These are phyloP conservation scores for Chloranthus sessilifolius DNA, from an alignment of 164 flowering plant species.

Conservation along the genomic window DNA sequence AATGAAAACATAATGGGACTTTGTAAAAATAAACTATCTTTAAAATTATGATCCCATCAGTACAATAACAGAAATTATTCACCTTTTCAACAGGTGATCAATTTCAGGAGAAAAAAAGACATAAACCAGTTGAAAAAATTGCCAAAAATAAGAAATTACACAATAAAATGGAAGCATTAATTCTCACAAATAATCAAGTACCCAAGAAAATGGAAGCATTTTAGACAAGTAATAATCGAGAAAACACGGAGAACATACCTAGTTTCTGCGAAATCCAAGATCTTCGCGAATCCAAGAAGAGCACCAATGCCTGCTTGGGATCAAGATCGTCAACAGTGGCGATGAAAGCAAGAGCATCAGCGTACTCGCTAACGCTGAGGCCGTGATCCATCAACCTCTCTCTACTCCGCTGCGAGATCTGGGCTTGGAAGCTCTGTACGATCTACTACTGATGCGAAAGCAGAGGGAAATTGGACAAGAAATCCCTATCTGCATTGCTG, in stretches of 20 bases:
- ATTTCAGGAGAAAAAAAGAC: too few relatives aligned
- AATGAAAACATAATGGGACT: too few relatives aligned
- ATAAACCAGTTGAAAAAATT: too few relatives aligned
- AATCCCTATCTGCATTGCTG: constrained; percentile 20
- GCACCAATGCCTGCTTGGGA: constrained; percentile 49
- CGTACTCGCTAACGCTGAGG: constrained; percentile 50
- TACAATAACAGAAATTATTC: too few relatives aligned
- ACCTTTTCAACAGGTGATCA: too few relatives aligned
- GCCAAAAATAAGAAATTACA: too few relatives aligned
- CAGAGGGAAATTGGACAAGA: constrained; percentile 61
- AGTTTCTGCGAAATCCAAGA: constrained; percentile 60
- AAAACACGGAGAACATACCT: constrained; percentile 19
- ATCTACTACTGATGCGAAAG: constrained; percentile 88
- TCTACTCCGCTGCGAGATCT: constrained; percentile 80
- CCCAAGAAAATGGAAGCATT: too few relatives aligned
- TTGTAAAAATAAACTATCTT: too few relatives aligned
- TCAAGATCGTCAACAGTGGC: constrained; percentile 72
- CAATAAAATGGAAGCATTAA: too few relatives aligned
- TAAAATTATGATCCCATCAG: too few relatives aligned
- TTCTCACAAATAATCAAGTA: too few relatives aligned
- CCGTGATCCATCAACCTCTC: constrained; percentile 69
- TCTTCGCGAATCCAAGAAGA: constrained; percentile 74
- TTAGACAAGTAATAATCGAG: too few relatives aligned
- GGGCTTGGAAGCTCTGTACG: constrained; percentile 81
- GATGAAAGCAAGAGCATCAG: constrained; percentile 82